These are phyloP conservation scores for Punica granatum DNA, from an alignment of 345 rosid species.

Conservation along the genomic window DNA sequence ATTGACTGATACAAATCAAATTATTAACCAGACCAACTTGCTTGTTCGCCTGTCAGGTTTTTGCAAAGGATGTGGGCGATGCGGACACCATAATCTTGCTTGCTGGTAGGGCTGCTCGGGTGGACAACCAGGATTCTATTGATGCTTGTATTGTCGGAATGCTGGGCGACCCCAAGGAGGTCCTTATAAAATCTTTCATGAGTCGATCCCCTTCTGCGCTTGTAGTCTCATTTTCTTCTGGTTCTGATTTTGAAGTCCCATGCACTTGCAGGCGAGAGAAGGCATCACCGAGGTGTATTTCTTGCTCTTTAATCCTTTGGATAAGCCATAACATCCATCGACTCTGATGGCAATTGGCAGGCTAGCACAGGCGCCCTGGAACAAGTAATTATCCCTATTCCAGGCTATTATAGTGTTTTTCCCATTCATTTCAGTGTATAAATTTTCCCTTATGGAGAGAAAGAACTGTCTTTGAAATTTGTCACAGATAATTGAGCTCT, in stretches of 20 bases:
- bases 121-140: constrained; percentile 37
- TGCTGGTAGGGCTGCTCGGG: constrained; percentile 34
- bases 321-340: constrained; percentile 31
- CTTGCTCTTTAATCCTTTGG: constrained; percentile 34
- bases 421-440: background rate
- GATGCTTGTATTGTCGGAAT: constrained; percentile 28
- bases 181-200: background rate
- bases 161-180: constrained; percentile 36
- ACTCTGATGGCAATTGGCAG: constrained; percentile 17
- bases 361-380: constrained; percentile 29
- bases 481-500: constrained; percentile 22
- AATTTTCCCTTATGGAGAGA: background rate
- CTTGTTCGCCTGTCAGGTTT: constrained; percentile 12
- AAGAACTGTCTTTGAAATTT: background rate
- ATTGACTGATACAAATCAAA: background rate
- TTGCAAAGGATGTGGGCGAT: constrained; percentile 22
- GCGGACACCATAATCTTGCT: constrained; percentile 28
- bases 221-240: background rate
- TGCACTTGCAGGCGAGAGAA: constrained; percentile 21
- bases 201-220: background rate
- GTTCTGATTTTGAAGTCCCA: background rate
- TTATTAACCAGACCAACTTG: background rate
- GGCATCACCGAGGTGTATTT: constrained; percentile 33
- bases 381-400: constrained; percentile 25
- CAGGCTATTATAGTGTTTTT: background rate